Evolutionary conservation across 1,284 basidiomycete genomes (phyloP).

Genomic region (Pseudozyma sp.): DNA sequence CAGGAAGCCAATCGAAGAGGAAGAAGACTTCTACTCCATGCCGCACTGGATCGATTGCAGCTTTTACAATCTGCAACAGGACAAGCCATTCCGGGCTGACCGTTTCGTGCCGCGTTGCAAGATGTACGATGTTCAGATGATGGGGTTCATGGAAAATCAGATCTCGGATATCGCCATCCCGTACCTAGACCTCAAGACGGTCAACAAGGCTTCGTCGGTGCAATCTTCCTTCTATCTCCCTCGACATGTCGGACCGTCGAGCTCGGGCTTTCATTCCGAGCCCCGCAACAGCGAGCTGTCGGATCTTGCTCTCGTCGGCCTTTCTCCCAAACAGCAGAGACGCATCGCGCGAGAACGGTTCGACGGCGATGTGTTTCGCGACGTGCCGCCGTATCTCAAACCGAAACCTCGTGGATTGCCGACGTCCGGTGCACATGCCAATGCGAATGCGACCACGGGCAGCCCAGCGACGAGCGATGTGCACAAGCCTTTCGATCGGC

Average conservation of each 20-base stretch:
- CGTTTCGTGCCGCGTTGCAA: constrained; percentile 68
- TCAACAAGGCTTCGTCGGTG: constrained; percentile 43
- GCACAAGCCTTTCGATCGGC: constrained; percentile 26
- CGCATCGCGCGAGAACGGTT: constrained; percentile 58
- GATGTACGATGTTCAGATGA: constrained; percentile 68
- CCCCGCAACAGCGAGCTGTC: constrained; percentile 37
- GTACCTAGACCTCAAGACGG: constrained; percentile 57
- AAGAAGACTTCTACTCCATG: constrained; percentile 60
- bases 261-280: constrained; percentile 44
- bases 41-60: constrained; percentile 68
- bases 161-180: constrained; percentile 65
- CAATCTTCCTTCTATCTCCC: constrained; percentile 51
- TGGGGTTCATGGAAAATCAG: constrained; percentile 67
- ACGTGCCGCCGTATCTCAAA: constrained; percentile 35
- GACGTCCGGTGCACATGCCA: neutral
- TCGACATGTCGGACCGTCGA: constrained; percentile 29
- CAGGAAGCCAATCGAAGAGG: constrained; percentile 31
- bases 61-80: constrained; percentile 68
- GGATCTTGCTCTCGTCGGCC: constrained; percentile 38
- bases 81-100: constrained; percentile 64
- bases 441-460: constrained; percentile 7
- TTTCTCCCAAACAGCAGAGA: constrained; percentile 45
- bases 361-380: constrained; percentile 59
- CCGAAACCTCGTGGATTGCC: constrained; percentile 12
- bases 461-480: constrained; percentile 39